A percentile compares a stretch with the other conserved stretches of the same genome.
These are phyloP conservation scores for Amanita pallidorosea DNA, from an alignment of 768 basidiomycete species.

Conservation along the genomic window DNA sequence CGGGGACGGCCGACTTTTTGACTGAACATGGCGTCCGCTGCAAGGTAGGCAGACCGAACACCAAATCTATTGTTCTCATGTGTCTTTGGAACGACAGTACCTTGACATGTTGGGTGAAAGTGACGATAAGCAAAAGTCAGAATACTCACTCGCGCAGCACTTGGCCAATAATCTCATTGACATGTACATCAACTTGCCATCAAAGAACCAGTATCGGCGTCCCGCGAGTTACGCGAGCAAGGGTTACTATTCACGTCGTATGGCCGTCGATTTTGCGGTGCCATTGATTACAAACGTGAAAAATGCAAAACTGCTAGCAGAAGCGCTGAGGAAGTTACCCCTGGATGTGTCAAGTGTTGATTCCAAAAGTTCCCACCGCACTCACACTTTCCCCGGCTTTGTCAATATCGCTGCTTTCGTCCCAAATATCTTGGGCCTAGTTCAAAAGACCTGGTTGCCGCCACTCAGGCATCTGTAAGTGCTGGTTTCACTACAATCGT, in stretches of 20 bases:
- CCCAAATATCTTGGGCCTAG: conserved; percentile 48
- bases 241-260: conserved; percentile 91
- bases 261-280: conserved; percentile 98
- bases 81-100: conserved; percentile 38
- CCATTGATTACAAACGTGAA: conserved; percentile 98
- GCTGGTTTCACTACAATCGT: conserved; percentile 86
- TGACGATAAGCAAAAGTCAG: conserved; percentile 79
- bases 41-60: conserved; percentile 45
- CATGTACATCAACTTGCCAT: conserved; percentile 99
- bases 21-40: conserved; percentile 94
- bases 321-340: conserved; percentile 85
- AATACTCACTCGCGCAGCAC: conserved; percentile 96
- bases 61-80: neutral
- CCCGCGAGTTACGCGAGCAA: conserved; percentile 96
- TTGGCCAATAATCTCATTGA: conserved; percentile 95
- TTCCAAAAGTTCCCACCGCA: conserved; percentile 88
- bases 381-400: conserved; percentile 85
- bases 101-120: conserved; percentile 76
- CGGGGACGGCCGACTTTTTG: conserved; percentile 96
- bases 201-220: conserved; percentile 93
- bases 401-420: conserved; percentile 85
- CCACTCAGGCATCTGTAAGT: conserved; percentile 74
- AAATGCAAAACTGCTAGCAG: conserved; percentile 92
- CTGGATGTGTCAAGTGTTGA: conserved; percentile 87
- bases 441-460: conserved; percentile 51